Conservation (phyloP, 2,329 filamentous ascomycete genomes). For the Verticillium albo-atrum region DNA sequence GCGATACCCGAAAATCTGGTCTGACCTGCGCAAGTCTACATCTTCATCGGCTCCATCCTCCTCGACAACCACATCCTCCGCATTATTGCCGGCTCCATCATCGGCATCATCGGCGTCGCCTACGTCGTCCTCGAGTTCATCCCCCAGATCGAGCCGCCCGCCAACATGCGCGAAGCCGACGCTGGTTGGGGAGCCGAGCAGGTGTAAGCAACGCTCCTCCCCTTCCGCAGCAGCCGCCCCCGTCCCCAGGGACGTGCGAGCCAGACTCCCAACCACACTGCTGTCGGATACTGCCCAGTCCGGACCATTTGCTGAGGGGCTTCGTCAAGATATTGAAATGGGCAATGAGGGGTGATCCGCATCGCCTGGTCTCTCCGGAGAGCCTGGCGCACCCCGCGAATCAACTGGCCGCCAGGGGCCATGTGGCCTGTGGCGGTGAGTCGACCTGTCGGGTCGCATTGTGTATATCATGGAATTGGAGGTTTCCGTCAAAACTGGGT, state of each 20-base stretch:
- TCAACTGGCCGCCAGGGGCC: neutral
- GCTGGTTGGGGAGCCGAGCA: conserved; percentile 74
- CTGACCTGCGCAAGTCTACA: conserved; percentile 64
- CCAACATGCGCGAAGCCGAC: conserved; percentile 77
- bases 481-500: neutral
- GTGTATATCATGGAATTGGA: neutral
- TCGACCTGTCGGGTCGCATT: neutral
- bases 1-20: neutral
- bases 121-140: conserved; percentile 76
- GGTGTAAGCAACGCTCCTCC: conserved; percentile 44
- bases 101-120: conserved; percentile 72
- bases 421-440: neutral
- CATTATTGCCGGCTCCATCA: conserved; percentile 71
- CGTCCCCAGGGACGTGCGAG: conserved; percentile 79
- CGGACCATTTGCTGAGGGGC: neutral
- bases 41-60: conserved; percentile 87
- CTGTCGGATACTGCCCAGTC: neutral
- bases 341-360: neutral
- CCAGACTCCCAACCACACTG: conserved; percentile 69
- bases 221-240: conserved; percentile 52
- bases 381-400: neutral
- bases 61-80: conserved; percentile 63
- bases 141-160: conserved; percentile 73
- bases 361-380: neutral
- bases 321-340: neutral